Base-by-base conservation (phyloP, 495 filamentous ascomycete genomes). In the Tuber calosporum region DNA sequence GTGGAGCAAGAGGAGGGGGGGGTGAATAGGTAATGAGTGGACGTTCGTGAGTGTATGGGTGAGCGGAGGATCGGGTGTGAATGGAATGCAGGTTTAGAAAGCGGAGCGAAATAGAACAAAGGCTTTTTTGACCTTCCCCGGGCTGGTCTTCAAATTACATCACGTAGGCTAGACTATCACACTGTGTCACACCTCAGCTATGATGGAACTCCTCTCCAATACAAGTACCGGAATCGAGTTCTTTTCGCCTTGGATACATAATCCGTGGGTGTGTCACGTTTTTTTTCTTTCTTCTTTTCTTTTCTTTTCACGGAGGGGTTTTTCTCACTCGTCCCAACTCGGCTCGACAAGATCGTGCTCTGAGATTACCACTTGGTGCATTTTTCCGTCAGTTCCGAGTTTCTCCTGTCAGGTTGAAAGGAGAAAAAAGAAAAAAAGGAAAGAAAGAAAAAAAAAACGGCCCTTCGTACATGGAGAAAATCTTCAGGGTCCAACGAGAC, bases 131-230 rank as follows among this genome's bases (percentile, higher is more conserved):
- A 26, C 22, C 1, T 62, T 62, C 53, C 26, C 53, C 26, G 53
- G 53, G 17, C 26, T 30, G 13, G 53, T n/a, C 53, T 30, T n/a
- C 53, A n/a, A 5, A 62, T 62, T 53, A 22, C 22, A 26, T 53
- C 45, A n/a, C 5, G 9, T 53, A 53, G 45, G 9, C 45, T 26
- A 53, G 45, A 30, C n/a, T 17, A 62, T 30, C 13, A 2, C 53
- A 62, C 53, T 62, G 53, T 62, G 17, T 62, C 53, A 62, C 48
- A 58, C 48, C 15, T 58, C n/a, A 58, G n/a, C 48, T 58, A 42
- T 19, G 39, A 39, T 40, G n/a, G 22, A n/a, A n/a, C 8, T n/a
- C 45, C 22, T 53, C 53, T 62, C 53, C 53, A 62, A 62, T 62
- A 26, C 53, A 30, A 62, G 53, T 30, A 62, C 22, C 39, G 39